Evolutionary conservation across 176 grass and related monocot genomes (phyloP), one percentile per base, ranked within the genome.

Genomic region (Aegilops bicornis): DNA sequence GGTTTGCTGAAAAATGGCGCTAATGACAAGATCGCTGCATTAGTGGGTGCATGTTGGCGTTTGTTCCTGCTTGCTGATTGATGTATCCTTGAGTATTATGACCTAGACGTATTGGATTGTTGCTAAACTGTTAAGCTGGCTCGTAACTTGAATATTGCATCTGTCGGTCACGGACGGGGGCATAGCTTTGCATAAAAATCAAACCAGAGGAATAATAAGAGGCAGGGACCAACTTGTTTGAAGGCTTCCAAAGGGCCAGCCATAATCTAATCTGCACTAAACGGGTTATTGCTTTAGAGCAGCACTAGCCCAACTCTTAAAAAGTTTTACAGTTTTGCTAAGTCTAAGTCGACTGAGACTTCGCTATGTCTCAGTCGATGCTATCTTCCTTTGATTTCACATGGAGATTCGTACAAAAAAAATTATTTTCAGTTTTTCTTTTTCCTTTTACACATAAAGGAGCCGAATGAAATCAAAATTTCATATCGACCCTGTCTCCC

Each of bases 11-110:
- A 35, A 16, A 17, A 54, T 54, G 50, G 50, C 50, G 6, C 50
- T 54, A 54, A 17, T 54, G 50, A 54, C 84, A 72, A 86, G 84
- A 86, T 82, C 76, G 79, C 54, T 79, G 73, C 56, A 79, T 72
- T 72, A 70, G 7, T 52, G 27, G 62, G 36, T 22, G 47, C 70
- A 76, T 62, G 78, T 31, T 24, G 4, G 59, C 8, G 17, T 45
- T 80, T 89, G 77, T 76, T 76, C 23, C 50, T 15, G 17, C 5
- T 85, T 19, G 69, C 9, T 85, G 62, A 64, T 86, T 81, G 23
- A 78, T 70, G 24, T 86, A 64, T 31, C 82, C 6, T 90, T 71
- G 13, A 73, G 7, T 73, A 20, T 13, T 13, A 35, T 4, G 27
- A 81, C 61, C 69, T 62, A 62, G 78, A 64, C 63, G 17, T 48